Conservation (phyloP, 306 rosid genomes). For the Macrotyloma uniflorum region DNA sequence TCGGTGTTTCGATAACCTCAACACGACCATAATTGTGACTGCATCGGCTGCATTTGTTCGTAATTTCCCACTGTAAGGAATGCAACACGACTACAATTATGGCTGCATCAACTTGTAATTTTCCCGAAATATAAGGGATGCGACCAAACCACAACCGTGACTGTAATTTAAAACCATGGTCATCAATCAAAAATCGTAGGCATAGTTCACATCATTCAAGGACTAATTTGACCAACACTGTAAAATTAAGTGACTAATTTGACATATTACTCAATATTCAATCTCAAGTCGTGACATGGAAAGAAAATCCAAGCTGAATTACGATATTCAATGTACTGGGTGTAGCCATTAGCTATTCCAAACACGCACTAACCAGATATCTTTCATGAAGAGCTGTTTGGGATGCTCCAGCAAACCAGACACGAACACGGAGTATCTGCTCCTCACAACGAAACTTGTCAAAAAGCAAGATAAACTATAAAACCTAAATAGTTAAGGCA, state of each 20-base stretch:
- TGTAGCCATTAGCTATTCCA: not conserved
- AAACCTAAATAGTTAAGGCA: not conserved
- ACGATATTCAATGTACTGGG: not conserved
- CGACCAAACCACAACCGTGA: not conserved
- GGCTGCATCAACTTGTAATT: not conserved
- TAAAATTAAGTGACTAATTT: not conserved
- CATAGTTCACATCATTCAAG: not conserved
- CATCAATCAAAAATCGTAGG: not conserved
- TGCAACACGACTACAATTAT: not conserved
- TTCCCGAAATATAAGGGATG: not conserved
- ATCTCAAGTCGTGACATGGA: not conserved
- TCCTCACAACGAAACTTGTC: conserved; percentile 27
- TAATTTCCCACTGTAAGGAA: not conserved
- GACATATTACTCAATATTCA: not conserved
- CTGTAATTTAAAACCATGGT: not conserved
- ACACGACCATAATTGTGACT: not conserved
- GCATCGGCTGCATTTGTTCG: not conserved
- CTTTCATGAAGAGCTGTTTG: conserved; percentile 68
- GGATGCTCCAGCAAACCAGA: conserved; percentile 66
- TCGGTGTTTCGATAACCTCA: not conserved
- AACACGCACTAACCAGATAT: conserved; percentile 64
- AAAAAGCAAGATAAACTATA: conserved; percentile 18
- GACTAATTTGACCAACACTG: not conserved
- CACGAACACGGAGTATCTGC: conserved; percentile 67
- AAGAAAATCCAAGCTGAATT: not conserved